phyloP scores from a whole-genome alignment of 2,329 filamentous ascomycete genomes.

The Ophiosphaerella narmari region DNA sequence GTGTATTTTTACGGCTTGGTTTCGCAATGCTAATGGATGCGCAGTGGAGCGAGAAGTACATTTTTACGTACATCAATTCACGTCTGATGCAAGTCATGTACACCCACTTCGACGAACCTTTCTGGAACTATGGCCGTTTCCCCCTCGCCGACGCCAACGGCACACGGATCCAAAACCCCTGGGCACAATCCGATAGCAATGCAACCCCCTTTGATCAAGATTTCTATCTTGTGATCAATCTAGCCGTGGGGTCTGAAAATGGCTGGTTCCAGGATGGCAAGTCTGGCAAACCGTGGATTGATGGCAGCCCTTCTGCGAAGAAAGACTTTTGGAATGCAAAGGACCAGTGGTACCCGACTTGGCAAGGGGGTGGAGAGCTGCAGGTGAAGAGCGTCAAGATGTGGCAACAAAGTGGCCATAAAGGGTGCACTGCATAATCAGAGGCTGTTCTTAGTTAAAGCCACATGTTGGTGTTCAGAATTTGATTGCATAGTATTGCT shows the following conservation, averaged over 20 bases:
- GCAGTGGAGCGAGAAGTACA: slow-evolving; percentile 80
- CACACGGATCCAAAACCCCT: slow-evolving; percentile 66
- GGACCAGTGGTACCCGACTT: slow-evolving; percentile 70
- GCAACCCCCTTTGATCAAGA: slow-evolving; percentile 75
- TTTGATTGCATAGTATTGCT: too few species aligned
- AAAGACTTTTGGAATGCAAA: slow-evolving; percentile 77
- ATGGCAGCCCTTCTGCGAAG: slow-evolving; percentile 67
- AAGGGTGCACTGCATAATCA: slow-evolving; percentile 45
- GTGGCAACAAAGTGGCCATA: slow-evolving; percentile 56
- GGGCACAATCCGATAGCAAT: slow-evolving; percentile 63
- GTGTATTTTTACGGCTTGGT: neutral
- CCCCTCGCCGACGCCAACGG: slow-evolving; percentile 67
- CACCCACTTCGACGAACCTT: slow-evolving; percentile 68
- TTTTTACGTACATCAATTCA: slow-evolving; percentile 85
- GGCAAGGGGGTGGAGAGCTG: slow-evolving; percentile 67
- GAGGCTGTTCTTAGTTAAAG: neutral
- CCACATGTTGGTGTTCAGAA: too few species aligned
- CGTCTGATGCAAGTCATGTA: slow-evolving; percentile 81
- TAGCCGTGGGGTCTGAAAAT: slow-evolving; percentile 77
- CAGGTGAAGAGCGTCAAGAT: slow-evolving; percentile 69
- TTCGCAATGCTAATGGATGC: slow-evolving; percentile 5
- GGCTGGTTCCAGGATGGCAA: slow-evolving; percentile 81
- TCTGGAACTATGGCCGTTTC: slow-evolving; percentile 73
- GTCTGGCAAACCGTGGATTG: slow-evolving; percentile 78
- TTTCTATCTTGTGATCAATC: slow-evolving; percentile 77